These are phyloP conservation scores for Mariannaea sp. DNA, from an alignment of 2,329 filamentous ascomycete genomes.

Conservation along the genomic window DNA sequence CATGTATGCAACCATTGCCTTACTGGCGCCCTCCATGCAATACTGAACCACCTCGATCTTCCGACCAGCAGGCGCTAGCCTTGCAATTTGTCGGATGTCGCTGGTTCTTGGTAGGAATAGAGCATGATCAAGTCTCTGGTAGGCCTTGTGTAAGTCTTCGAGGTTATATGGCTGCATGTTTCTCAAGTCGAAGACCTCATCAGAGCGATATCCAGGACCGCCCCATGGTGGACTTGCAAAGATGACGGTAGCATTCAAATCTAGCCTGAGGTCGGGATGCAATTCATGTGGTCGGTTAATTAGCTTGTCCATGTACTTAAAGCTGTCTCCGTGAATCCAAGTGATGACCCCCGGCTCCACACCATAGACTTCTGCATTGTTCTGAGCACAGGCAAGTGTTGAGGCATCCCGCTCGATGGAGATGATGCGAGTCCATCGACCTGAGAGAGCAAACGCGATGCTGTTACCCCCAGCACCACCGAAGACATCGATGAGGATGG, in stretches of 20 bases:
- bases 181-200: constrained; percentile 78
- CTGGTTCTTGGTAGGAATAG: constrained; percentile 87
- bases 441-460: constrained; percentile 88
- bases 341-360: constrained; percentile 73
- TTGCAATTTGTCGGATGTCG: constrained; percentile 78
- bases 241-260: constrained; percentile 50
- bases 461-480: constrained; percentile 90
- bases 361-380: constrained; percentile 87
- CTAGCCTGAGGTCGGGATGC: constrained; percentile 47
- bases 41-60: constrained; percentile 85
- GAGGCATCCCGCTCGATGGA: constrained; percentile 84
- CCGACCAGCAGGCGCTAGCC: constrained; percentile 51
- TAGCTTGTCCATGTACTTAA: constrained; percentile 67
- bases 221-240: constrained; percentile 67
- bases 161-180: constrained; percentile 89
- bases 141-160: constrained; percentile 64
- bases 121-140: constrained; percentile 64
- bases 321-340: constrained; percentile 88
- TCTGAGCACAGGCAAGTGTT: constrained; percentile 85
- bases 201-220: constrained; percentile 59
- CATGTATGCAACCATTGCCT: constrained; percentile 72
- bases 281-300: constrained; percentile 44
- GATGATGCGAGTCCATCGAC: constrained; percentile 81
- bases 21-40: constrained; percentile 87
- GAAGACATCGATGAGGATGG: constrained; percentile 83